Base-by-base conservation (phyloP, 2,329 filamentous ascomycete species). In the Alternaria infectoria region DNA sequence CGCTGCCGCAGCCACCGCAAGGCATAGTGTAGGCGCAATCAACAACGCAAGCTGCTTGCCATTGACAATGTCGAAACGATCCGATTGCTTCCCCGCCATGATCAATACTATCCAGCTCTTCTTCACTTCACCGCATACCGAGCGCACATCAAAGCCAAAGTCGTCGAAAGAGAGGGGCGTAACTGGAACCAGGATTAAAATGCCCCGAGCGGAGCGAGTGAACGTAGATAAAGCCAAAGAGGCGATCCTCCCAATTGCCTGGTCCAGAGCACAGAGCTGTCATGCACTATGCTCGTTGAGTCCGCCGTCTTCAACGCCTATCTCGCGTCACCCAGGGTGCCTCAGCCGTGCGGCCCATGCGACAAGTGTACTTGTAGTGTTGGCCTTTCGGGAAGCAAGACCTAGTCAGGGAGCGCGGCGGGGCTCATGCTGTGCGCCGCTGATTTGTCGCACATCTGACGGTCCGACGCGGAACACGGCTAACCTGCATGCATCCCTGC, bases 31-130 rank as follows among this genome's bases (percentile, higher is more conserved):
- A 19, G 69, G 68, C 12, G 65, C 65, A 49, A 71, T 64, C 8
- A 71, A 58, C 40, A 71, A 59, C 6, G 65, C 61, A 21, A 69
- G 40, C 46, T 70, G 69, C 52, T 65, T 65, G 45, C 61, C 60
- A 44, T 71, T 71, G 45, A 67, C 62, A 46, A 70, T 60, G 32
- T 70, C 64, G 54, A 71, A 69, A 28, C 62, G 65, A 21, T 62
- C 50, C 25, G 45, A 52, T 6, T 64, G 64, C n/a, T 63, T 64
- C 30, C 30, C 51, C 45, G 61, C 57, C 67, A 67, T 71, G 59
- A 57, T 66, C 46, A 23, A 45, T 61, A 21, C 23, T 49, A 13
- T 47, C 40, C 43, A 25, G 23, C 43, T 47, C 28, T 45, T 23
- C 44, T 28, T 52, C 49, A 52, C 52, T 45, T 64, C 54, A 64